A percentile compares a stretch with the other conserved stretches of the same genome.
Conservation (phyloP, 768 basidiomycete species). For the Russula virescens region DNA sequence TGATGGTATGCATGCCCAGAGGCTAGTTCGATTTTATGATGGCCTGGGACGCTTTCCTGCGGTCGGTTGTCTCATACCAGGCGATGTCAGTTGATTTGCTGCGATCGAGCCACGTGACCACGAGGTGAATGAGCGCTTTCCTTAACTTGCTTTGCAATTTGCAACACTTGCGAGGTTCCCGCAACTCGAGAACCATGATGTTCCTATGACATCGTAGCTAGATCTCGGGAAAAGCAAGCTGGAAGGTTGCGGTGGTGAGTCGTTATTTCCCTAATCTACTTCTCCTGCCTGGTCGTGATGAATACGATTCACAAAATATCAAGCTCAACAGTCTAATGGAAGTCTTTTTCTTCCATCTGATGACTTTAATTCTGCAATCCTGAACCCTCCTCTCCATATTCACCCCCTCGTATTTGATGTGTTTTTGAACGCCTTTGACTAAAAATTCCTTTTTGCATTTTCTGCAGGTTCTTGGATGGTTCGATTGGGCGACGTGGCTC, state of each 20-base stretch:
- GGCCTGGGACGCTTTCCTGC: too few species aligned
- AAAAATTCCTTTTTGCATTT: not conserved
- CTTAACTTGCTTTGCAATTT: too few species aligned
- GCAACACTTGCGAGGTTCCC: too few species aligned
- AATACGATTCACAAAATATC: constrained; percentile 37
- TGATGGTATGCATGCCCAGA: too few species aligned
- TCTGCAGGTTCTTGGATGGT: not conserved
- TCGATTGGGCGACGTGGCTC: not conserved
- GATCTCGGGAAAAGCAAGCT: too few species aligned
- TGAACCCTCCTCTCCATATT: constrained; percentile 27
- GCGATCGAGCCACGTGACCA: too few species aligned
- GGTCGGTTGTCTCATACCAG: too few species aligned
- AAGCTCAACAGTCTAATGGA: constrained; percentile 48
- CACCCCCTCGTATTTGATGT: not conserved
- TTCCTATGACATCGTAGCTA: too few species aligned
- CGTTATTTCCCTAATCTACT: not conserved
- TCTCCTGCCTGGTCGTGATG: constrained; percentile 29
- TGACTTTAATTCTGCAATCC: constrained; percentile 41
- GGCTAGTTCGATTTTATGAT: too few species aligned
- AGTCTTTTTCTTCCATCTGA: constrained; percentile 35
- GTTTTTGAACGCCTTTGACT: not conserved
- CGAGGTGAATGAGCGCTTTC: too few species aligned
- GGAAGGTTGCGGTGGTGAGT: constrained; percentile 1
- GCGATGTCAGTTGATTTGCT: too few species aligned
- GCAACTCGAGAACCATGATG: too few species aligned